These are phyloP conservation scores for Phialemoniopsis sp. DNA, from an alignment of 2,329 filamentous ascomycete genomes.

Conservation along the genomic window DNA sequence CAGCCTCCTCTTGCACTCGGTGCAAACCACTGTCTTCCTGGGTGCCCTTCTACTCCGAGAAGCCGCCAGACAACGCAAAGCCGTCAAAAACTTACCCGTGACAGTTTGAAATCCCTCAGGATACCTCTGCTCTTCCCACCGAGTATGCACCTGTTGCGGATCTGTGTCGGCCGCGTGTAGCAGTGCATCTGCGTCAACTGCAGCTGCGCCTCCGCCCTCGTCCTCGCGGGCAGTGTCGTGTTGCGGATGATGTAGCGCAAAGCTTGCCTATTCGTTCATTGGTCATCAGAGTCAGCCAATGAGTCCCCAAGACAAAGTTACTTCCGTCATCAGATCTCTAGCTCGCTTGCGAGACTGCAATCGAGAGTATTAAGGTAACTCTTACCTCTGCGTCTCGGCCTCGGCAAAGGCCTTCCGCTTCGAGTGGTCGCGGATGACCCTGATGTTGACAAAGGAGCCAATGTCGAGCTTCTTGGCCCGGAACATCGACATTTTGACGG, in stretches of 20 bases:
- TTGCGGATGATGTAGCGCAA: conserved; percentile 92
- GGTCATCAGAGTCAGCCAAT: too few species aligned
- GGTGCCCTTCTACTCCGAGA: too few species aligned
- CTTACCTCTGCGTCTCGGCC: conserved; percentile 82
- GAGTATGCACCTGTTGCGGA: conserved; percentile 88
- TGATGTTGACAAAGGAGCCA: conserved; percentile 81
- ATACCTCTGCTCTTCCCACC: conserved; percentile 89
- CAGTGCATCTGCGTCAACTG: conserved; percentile 92
- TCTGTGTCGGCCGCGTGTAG: conserved; percentile 91
- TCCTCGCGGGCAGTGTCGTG: conserved; percentile 74
- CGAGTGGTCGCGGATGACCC: conserved; percentile 87
- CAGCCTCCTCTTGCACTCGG: too few species aligned
- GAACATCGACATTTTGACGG: conserved; percentile 73
- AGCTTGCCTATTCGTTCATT: conserved; percentile 68
- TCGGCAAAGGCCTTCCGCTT: conserved; percentile 92
- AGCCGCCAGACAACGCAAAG: not conserved
- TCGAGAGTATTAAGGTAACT: not conserved
- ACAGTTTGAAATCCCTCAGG: conserved; percentile 89
- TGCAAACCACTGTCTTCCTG: too few species aligned
- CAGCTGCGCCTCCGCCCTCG: conserved; percentile 87
- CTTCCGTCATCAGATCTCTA: too few species aligned
- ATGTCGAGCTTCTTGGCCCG: conserved; percentile 86
- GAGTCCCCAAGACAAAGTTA: too few species aligned
- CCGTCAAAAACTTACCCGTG: conserved; percentile 67
- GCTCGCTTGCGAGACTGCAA: not conserved